Evolutionary conservation across 345 rosid species (phyloP), one percentile per base, ranked within the genome.

Genomic region (Erysimum cheiranthoides): DNA sequence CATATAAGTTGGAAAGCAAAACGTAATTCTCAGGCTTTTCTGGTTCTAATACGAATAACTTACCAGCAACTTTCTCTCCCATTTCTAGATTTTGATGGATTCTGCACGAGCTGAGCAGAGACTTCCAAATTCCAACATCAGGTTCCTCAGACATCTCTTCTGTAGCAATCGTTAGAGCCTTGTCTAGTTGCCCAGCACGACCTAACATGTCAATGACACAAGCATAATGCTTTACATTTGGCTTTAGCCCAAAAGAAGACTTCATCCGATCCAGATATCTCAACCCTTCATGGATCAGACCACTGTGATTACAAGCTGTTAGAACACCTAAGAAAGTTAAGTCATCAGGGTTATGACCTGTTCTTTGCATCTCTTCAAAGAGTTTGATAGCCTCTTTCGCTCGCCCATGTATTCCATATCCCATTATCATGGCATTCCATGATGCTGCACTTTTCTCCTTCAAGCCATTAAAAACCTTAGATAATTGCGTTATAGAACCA

Each of bases 141-240:
- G 94, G 88, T 66, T 87, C 84, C 74, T 74, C 78, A 25, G 89
- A 85, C 91, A 87, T 92, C 70, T 84, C 75, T 34, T 85, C 61
- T 54, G 70, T 46, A 11, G 17, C 75, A 60, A 92, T 71, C 34
- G 52, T 81, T 49, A 84, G 42, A 50, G 96, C 90, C 63, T 85
- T 80, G 54, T 72, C 76, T 66, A 88, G 70, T 68, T 74, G 51
- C 70, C 94, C 91, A 40, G 88, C 88, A 18, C 91, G 79, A n/a
- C 92, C 85, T 67, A 90, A 68, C 87, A 88, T 91, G 74, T 90
- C 97, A 18, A 88, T 82, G 53, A 85, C 79, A 77, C 92, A 88
- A 50, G 91, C 85, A 76, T 88, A 88, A 81, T 86, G 90, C 84
- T 90, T 88, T 50, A 87, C n/a, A 66, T 68, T 73, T 60, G 92